Percentiles rank a stretch among this genome's conserved stretches.
These are phyloP conservation scores for Magnaporthiopsis poae DNA, from an alignment of 2,329 filamentous ascomycete species.

Conservation along the genomic window DNA sequence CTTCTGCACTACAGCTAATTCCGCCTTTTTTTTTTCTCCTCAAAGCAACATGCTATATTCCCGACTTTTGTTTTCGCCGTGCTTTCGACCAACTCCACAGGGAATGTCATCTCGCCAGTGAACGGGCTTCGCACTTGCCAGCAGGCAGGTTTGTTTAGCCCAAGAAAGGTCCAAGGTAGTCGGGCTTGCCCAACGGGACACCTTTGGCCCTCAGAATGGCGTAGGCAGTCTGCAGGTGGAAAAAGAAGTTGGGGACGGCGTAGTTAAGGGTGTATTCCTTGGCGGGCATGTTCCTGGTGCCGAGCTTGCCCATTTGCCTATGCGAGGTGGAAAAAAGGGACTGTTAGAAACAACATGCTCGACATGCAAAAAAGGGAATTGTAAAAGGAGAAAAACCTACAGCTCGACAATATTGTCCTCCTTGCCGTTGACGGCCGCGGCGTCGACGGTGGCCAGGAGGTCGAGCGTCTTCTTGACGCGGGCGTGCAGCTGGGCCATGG, in stretches of 20 bases:
- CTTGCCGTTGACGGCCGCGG: constrained; percentile 18
- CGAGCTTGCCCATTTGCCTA: constrained; percentile 11
- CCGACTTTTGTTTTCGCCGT: not conserved
- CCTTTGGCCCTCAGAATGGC: constrained; percentile 45
- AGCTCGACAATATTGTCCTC: constrained; percentile 17
- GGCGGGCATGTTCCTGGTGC: constrained; percentile 12
- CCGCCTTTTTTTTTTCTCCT: too few species aligned
- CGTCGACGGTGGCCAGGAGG: constrained; percentile 20
- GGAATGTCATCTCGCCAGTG: not conserved
- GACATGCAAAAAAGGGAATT: not conserved
- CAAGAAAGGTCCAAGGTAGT: constrained; percentile 32
- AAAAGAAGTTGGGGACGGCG: constrained; percentile 49
- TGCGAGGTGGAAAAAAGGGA: not conserved
- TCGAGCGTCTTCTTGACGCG: constrained; percentile 22
- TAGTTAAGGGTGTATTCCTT: constrained; percentile 33
- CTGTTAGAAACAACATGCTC: constrained; percentile 1
- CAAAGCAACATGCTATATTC: too few species aligned
- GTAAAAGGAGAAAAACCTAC: constrained; percentile 14
- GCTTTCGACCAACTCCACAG: too few species aligned
- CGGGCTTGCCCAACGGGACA: constrained; percentile 47
- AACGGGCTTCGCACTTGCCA: not conserved
- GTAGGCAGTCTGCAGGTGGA: constrained; percentile 49
- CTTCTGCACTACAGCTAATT: too few species aligned
- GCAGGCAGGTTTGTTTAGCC: not conserved
- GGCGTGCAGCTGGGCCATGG: constrained; percentile 22